These are phyloP conservation scores for Chrysoporthe austroafricana DNA, from an alignment of 2,329 filamentous ascomycete species.

Conservation along the genomic window DNA sequence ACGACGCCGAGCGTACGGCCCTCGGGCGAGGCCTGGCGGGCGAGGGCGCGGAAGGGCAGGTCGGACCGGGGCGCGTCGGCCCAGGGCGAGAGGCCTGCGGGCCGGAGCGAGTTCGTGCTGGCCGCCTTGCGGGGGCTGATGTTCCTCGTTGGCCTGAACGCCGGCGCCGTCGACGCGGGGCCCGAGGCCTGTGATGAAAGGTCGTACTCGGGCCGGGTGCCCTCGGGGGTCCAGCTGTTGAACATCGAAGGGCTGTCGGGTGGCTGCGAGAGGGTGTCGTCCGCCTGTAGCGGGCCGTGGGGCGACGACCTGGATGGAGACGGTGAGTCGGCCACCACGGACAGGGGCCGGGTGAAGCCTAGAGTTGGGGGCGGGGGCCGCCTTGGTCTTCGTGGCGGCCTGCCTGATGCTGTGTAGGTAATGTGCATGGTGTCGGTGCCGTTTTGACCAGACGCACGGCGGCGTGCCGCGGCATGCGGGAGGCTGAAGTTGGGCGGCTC, in stretches of 20 bases:
- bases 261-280: slow-evolving; percentile 19
- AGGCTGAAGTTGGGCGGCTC: slow-evolving; percentile 58
- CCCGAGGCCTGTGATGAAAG: slow-evolving; percentile 13
- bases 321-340: slow-evolving; percentile 58
- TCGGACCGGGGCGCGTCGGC: slow-evolving; percentile 13
- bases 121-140: slow-evolving; percentile 38
- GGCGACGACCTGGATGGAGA: slow-evolving; percentile 28
- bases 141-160: slow-evolving; percentile 24
- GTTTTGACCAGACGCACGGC: slow-evolving; percentile 29
- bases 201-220: slow-evolving; percentile 15
- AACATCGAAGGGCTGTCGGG: slow-evolving; percentile 34
- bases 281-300: slow-evolving; percentile 16
- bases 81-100: slow-evolving; percentile 26
- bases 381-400: slow-evolving; percentile 31
- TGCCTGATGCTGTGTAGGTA: slow-evolving; percentile 22
- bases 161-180: slow-evolving; percentile 15
- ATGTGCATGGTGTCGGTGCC: slow-evolving; percentile 14
- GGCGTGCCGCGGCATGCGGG: slow-evolving; percentile 44
- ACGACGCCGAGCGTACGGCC: slow-evolving; percentile 1
- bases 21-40: background rate
- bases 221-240: slow-evolving; percentile 27
- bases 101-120: slow-evolving; percentile 39
- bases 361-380: slow-evolving; percentile 52
- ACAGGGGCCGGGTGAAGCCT: slow-evolving; percentile 54
- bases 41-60: slow-evolving; percentile 4